phyloP scores from a whole-genome alignment of 768 basidiomycete species.

The Lenzites betulinus region DNA sequence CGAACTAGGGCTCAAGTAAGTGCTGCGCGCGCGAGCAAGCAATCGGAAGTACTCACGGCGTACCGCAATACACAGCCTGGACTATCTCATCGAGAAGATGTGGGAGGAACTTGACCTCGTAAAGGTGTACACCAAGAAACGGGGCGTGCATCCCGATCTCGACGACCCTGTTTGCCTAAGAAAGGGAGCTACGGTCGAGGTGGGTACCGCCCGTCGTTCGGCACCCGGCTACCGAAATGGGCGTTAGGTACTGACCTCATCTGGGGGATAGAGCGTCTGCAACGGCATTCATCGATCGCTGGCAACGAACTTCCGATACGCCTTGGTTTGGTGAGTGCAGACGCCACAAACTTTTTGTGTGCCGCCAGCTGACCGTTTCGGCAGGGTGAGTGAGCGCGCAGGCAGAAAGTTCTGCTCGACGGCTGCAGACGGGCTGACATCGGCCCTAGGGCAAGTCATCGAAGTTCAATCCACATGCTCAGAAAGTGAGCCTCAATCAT shows the following conservation, averaged over 20 bases:
- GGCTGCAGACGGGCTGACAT: constrained; percentile 11
- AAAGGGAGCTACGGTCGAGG: constrained; percentile 92
- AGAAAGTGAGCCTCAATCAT: constrained; percentile 88
- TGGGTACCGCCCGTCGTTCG: constrained; percentile 28
- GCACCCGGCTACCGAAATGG: background rate
- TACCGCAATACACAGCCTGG: constrained; percentile 50
- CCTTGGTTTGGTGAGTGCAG: constrained; percentile 78
- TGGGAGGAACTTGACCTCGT: constrained; percentile 81
- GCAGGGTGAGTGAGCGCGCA: constrained; percentile 22
- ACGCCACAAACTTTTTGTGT: constrained; percentile 6
- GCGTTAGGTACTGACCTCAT: constrained; percentile 1
- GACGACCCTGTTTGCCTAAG: constrained; percentile 89
- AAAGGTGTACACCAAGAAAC: constrained; percentile 96
- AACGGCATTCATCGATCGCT: constrained; percentile 91
- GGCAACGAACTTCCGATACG: constrained; percentile 90
- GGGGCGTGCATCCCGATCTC: constrained; percentile 92
- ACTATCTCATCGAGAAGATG: constrained; percentile 73
- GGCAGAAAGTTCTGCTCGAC: background rate
- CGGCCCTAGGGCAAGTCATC: constrained; percentile 80
- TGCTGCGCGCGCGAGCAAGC: background rate
- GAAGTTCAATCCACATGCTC: constrained; percentile 91
- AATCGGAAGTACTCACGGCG: background rate
- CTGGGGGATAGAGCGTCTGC: constrained; percentile 68
- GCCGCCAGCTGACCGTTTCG: constrained; percentile 12
- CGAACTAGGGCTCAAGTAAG: constrained; percentile 88